Conservation (phyloP, 1,284 basidiomycete species). For the Malassezia arunalokei region DNA sequence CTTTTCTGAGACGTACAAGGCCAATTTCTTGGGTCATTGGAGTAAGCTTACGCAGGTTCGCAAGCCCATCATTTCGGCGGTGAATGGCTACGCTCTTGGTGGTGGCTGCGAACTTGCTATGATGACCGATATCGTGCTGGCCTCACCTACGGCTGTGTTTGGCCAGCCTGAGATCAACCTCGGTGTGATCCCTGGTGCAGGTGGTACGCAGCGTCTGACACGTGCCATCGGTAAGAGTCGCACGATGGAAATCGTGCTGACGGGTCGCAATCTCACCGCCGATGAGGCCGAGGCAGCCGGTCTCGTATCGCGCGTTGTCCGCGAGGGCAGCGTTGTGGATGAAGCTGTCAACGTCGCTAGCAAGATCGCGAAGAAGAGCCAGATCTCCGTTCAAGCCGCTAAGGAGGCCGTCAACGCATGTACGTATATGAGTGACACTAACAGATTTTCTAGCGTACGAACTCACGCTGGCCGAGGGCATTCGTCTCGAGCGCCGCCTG, state of each 20-base stretch:
- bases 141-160: slow-evolving; percentile 81
- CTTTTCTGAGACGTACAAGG: slow-evolving; percentile 74
- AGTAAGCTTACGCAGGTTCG: slow-evolving; percentile 60
- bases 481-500: slow-evolving; percentile 73
- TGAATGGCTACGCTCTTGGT: slow-evolving; percentile 88
- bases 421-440: slow-evolving; percentile 47
- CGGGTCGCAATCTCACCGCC: slow-evolving; percentile 61
- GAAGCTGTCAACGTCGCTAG: slow-evolving; percentile 76
- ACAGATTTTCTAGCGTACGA: slow-evolving; percentile 54
- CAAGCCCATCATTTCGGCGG: slow-evolving; percentile 91
- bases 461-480: slow-evolving; percentile 65
- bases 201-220: slow-evolving; percentile 71
- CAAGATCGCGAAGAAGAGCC: slow-evolving; percentile 70
- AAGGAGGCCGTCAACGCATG: slow-evolving; percentile 92
- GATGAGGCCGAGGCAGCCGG: slow-evolving; percentile 75
- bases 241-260: slow-evolving; percentile 88
- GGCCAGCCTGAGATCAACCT: slow-evolving; percentile 96
- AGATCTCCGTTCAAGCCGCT: slow-evolving; percentile 71
- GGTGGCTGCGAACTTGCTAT: slow-evolving; percentile 47
- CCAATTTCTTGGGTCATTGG: slow-evolving; percentile 83
- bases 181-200: slow-evolving; percentile 83
- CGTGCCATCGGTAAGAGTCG: slow-evolving; percentile 80
- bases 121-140: slow-evolving; percentile 79
- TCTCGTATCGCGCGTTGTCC: slow-evolving; percentile 67
- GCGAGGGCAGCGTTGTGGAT: slow-evolving; percentile 59